phyloP scores from a whole-genome alignment of 1,284 basidiomycete species.

The Cystobasidium sp. region DNA sequence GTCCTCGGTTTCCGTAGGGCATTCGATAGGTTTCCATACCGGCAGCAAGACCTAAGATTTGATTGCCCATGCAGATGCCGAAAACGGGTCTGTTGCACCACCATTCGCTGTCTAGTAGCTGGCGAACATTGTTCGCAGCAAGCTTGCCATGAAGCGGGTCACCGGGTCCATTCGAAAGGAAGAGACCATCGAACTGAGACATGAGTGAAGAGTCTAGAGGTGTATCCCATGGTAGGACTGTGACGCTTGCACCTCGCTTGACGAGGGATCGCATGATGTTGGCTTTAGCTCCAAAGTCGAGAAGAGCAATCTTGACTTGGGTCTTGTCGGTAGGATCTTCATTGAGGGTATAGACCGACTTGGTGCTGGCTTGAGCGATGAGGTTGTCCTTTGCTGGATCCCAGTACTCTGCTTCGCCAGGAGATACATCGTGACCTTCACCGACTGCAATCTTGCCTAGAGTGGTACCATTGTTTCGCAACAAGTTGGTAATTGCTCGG shows the following conservation, averaged over 20 bases:
- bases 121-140: conserved; percentile 77
- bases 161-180: conserved; percentile 95
- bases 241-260: conserved; percentile 85
- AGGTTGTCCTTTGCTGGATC: conserved; percentile 91
- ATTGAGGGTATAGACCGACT: conserved; percentile 82
- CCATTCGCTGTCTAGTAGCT: conserved; percentile 79
- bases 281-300: conserved; percentile 97
- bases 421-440: conserved; percentile 67
- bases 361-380: conserved; percentile 89
- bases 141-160: conserved; percentile 89
- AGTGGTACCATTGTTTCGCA: conserved; percentile 96
- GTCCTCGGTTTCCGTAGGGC: conserved; percentile 98
- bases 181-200: conserved; percentile 81
- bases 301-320: conserved; percentile 87
- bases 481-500: conserved; percentile 88
- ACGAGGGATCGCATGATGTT: conserved; percentile 94
- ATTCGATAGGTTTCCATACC: conserved; percentile 95
- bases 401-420: conserved; percentile 79
- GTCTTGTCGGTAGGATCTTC: conserved; percentile 64
- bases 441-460: conserved; percentile 89
- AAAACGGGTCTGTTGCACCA: conserved; percentile 78
- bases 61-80: conserved; percentile 99
- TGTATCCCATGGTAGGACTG: conserved; percentile 94
- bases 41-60: conserved; percentile 94
- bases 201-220: conserved; percentile 37